Evolutionary conservation across 768 basidiomycete species (phyloP).

Genomic region (Termitomyces sp.): DNA sequence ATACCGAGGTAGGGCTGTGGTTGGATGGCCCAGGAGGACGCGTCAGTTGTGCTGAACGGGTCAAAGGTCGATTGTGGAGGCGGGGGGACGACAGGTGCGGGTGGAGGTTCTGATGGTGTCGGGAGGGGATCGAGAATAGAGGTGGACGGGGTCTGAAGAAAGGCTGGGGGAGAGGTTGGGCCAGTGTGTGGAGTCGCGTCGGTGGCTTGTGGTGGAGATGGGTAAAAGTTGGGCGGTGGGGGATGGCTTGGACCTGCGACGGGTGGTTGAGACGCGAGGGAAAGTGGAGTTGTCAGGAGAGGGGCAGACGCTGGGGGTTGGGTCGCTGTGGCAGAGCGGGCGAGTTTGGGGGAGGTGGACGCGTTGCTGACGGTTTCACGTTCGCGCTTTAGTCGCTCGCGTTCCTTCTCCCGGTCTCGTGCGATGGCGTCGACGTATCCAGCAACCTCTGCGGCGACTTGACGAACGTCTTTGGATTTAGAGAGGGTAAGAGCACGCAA

Average conservation of each 20-base stretch:
- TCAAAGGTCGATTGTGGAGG: conserved; percentile 11
- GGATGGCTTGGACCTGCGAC: conserved; percentile 2
- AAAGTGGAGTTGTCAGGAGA: conserved; percentile 7
- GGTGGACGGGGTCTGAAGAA: conserved; percentile 1
- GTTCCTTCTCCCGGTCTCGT: conserved; percentile 73
- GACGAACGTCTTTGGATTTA: conserved; percentile 44
- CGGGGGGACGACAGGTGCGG: conserved; percentile 12
- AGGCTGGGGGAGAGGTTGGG: conserved; percentile 23
- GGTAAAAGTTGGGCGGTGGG: conserved; percentile 45
- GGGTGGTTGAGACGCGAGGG: conserved; percentile 7
- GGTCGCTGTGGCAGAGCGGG: conserved; percentile 23
- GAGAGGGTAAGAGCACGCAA: conserved; percentile 52
- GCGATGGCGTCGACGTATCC: conserved; percentile 73
- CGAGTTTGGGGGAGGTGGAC: conserved; percentile 23
- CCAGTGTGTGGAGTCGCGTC: conserved; percentile 21
- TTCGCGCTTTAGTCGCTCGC: conserved; percentile 68
- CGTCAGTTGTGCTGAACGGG: conserved; percentile 13
- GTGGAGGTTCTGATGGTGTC: conserved; percentile 6
- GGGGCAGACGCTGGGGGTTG: conserved; percentile 12
- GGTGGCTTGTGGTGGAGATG: conserved; percentile 60
- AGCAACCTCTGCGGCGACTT: conserved; percentile 58
- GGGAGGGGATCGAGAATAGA: background rate
- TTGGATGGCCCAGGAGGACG: conserved; percentile 33
- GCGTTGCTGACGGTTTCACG: conserved; percentile 34
- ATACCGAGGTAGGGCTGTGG: conserved; percentile 10